Percentiles rank a stretch among this genome's conserved stretches.
Conservation (phyloP, 164 flowering plant genomes). For the Stephania yunnanensis region DNA sequence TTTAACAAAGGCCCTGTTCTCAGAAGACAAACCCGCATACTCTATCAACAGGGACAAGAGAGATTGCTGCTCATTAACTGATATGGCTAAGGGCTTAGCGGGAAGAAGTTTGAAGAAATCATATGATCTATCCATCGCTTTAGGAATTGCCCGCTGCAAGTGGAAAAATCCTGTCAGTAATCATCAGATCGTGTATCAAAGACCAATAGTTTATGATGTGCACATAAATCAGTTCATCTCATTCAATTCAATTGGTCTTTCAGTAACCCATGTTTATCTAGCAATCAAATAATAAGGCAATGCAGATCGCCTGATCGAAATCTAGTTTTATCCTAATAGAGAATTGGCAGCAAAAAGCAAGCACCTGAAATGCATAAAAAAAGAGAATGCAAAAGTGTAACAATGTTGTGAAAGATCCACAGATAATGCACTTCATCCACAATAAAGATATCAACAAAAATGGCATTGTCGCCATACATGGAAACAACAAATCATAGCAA, state of each 20-base stretch:
- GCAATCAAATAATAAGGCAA: too few relatives aligned
- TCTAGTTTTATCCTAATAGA: too few relatives aligned
- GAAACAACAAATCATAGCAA: too few relatives aligned
- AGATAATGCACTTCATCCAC: too few relatives aligned
- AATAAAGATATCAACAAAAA: too few relatives aligned
- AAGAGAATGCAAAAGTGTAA: too few relatives aligned
- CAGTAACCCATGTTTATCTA: too few relatives aligned
- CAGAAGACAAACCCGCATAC: slow-evolving; percentile 39
- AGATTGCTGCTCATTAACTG: slow-evolving; percentile 51
- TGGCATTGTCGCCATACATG: too few relatives aligned
- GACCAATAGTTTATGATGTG: neutral
- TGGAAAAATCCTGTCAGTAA: slow-evolving; percentile 8
- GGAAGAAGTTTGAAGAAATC: slow-evolving; percentile 69
- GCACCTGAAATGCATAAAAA: too few relatives aligned
- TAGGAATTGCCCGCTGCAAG: slow-evolving; percentile 63
- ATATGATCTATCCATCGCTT: slow-evolving; percentile 57
- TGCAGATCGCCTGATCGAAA: too few relatives aligned
- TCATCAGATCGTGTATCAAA: neutral
- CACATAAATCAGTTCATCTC: neutral
- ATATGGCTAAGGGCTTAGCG: slow-evolving; percentile 37
- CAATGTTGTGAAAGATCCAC: too few relatives aligned
- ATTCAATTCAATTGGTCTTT: neutral
- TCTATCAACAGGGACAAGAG: slow-evolving; percentile 59
- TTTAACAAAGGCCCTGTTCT: slow-evolving; percentile 24
- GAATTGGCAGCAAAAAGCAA: too few relatives aligned